Base-by-base conservation (phyloP, 2,329 filamentous ascomycete genomes). In the Graphiopsis chlorocephala region DNA sequence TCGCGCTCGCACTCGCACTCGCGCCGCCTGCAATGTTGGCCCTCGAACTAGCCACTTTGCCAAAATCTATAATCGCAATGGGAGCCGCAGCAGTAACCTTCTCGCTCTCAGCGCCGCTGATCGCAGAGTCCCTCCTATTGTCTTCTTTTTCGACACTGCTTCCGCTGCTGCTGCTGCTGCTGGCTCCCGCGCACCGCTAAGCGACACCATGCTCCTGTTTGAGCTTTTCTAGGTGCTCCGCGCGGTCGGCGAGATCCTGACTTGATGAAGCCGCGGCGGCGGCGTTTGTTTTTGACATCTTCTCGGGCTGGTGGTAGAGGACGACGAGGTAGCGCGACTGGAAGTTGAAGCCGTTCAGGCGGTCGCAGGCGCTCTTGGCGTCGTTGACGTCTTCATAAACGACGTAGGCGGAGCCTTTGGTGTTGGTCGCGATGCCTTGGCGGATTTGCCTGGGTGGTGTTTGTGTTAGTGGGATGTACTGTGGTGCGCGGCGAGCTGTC, bases 321-420 rank as follows among this genome's bases (percentile, higher is more conserved):
- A 91, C 89, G 76, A 99, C 95, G 74, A 99, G 91, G 82, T 99
- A 99, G 78, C 95, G 91, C 83, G 94, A 97, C 84, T 99, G 95
- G 81, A 99, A 99, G 84, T 99, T 99, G 88, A 96, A 99, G 78
- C 95, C 95, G 85, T 99, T 99, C 79, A 99, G 86, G 84, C 98
- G 97, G 85, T 99, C 95, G 85, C 95, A 98, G 77, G 95, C 95
- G 82, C 93, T 90, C 84, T 99, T 99, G 72, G 95, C 93, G 85
- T 99, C 95, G 86, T 95, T 91, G 72, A 98, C 94, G 86, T 99
- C 95, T 82, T 98, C 95, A 85, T 97, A 99, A 81, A 99, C 95
- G 73, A 99, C 95, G 81, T 97, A 99, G 72, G 94, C 95, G 62
- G 95, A 99, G 78, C 95, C 95, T 82, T 98, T 99, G 75, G 95